A percentile compares a stretch with the other conserved stretches of the same genome.
phyloP scores from a whole-genome alignment of 225 moss, liverwort and hornwort species.

The Rhytidiadelphus loreus region DNA sequence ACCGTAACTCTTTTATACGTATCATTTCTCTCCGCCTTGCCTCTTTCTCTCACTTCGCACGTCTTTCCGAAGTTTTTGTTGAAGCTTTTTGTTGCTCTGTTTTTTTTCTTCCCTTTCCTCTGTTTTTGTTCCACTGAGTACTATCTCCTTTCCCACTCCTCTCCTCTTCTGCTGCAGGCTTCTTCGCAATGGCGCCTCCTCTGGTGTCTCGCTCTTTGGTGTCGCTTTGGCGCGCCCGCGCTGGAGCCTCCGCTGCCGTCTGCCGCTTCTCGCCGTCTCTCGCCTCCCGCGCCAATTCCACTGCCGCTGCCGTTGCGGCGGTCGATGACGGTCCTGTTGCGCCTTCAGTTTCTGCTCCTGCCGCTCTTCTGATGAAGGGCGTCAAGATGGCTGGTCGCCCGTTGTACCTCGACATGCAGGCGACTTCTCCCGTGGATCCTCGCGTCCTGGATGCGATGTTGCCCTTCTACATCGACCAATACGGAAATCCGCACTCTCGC shows the following conservation, averaged over 20 bases:
- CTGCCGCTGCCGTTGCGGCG: conserved; percentile 4
- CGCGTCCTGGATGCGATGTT: conserved; percentile 95
- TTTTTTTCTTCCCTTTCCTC: not conserved
- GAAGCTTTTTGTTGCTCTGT: not conserved
- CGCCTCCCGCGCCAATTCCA: not conserved
- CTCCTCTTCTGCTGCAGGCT: not conserved
- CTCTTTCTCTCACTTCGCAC: not conserved
- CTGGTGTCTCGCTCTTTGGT: conserved; percentile 3
- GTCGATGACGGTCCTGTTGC: not conserved
- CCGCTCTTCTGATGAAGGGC: conserved; percentile 61
- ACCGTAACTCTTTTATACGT: not conserved
- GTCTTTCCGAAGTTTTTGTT: not conserved
- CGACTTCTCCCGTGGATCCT: conserved; percentile 92
- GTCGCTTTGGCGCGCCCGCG: conserved; percentile 4
- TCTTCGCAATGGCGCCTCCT: conserved; percentile 2
- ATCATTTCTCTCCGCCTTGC: not conserved
- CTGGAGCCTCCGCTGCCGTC: not conserved
- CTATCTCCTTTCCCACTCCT: not conserved
- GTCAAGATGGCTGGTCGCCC: conserved; percentile 91
- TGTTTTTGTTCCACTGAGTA: not conserved
- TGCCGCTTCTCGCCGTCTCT: not conserved
- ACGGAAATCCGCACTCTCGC: conserved; percentile 87
- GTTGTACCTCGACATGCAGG: conserved; percentile 97
- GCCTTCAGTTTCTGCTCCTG: not conserved
- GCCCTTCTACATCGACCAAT: conserved; percentile 81